phyloP scores from a whole-genome alignment of 2,329 filamentous ascomycete genomes.

The Colletotrichum spaethianum region DNA sequence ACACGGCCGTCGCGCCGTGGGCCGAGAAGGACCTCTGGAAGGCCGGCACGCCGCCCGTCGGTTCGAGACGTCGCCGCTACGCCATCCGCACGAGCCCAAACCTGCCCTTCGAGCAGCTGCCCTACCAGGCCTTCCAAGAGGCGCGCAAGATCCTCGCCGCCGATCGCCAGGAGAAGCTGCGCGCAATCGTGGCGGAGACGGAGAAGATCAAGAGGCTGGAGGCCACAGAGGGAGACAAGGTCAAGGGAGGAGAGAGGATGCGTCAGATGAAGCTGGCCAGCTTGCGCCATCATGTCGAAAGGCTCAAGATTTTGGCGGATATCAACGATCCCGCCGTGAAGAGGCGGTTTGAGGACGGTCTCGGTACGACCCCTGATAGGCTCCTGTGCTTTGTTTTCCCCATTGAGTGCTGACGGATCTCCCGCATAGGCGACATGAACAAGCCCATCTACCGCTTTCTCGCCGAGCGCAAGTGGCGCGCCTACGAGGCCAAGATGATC shows the following conservation, averaged over 20 bases:
- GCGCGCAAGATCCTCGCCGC: conserved; percentile 85
- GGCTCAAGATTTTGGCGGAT: conserved; percentile 90
- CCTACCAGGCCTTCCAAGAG: conserved; percentile 98
- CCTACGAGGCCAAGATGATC: conserved; percentile 84
- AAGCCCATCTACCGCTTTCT: conserved; percentile 96
- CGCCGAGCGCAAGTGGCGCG: conserved; percentile 88
- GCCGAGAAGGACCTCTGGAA: conserved; percentile 79
- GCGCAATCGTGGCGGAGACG: conserved; percentile 77
- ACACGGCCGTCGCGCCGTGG: conserved; percentile 74
- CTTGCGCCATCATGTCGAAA: conserved; percentile 80
- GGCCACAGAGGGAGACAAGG: conserved; percentile 67
- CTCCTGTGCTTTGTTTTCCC: background rate
- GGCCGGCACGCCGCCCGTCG: conserved; percentile 79
- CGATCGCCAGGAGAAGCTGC: conserved; percentile 86
- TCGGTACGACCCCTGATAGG: conserved; percentile 70
- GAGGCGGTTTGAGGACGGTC: conserved; percentile 92
- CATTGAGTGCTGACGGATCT: conserved; percentile 19
- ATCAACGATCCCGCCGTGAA: conserved; percentile 96
- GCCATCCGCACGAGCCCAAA: conserved; percentile 75
- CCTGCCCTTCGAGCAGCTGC: conserved; percentile 92
- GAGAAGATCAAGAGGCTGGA: conserved; percentile 78
- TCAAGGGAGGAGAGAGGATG: conserved; percentile 73
- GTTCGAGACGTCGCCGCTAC: conserved; percentile 86
- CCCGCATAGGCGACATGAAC: conserved; percentile 84
- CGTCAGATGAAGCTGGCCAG: conserved; percentile 78